Base-by-base conservation (phyloP, 371 early-diverging fungal genomes). In the Dichotomocladium elegans region DNA sequence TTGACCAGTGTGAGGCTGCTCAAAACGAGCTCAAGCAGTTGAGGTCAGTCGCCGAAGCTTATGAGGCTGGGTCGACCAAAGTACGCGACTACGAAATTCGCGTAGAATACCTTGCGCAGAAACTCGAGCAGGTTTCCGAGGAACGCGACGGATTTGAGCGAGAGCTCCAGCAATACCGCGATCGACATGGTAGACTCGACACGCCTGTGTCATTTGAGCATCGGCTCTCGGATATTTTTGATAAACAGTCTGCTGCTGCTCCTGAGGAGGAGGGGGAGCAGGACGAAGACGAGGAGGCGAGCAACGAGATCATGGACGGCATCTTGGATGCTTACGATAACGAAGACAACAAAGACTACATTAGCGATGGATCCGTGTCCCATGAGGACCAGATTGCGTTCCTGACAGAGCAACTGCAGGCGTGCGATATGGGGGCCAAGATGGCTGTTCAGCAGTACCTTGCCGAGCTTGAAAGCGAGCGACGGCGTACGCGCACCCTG, bases 21-120 rank as follows among this genome's bases (percentile, higher is more conserved):
- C 43, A 63, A 33, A 53, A 68, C 30, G 40, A 47, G 9, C 57
- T 74, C 14, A 33, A 61, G 34, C 30, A 54, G 47, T 29, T 74
- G 17, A 47, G 70, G 58, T n/a, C 44, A 10, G 55, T 68, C 7
- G 60, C 66, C 8, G 70, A 65, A 35, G 51, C 57, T 17, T 60
- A 57, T 29, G 53, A 56, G n/a, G 61, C 63, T 9, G 70, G 64
- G 47, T 44, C 65, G 1, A 74, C 74, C 3, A 74, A 74, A 58
- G 70, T 67, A 3, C 45, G 74, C 22, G 74, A 74, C 42, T 70
- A 68, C 40, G 70, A 74, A 29, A 70, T 74, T 7, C 66, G 74
- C 22, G 68, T 74, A 8, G 70, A 70, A 45, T 74, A 70, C 29
- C 47, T 74, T 15, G 62, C 68, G 4, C 55, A 64, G n/a, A 68